Base-by-base conservation (phyloP, 176 grass and related monocot species). In the Triticum turgidum region DNA sequence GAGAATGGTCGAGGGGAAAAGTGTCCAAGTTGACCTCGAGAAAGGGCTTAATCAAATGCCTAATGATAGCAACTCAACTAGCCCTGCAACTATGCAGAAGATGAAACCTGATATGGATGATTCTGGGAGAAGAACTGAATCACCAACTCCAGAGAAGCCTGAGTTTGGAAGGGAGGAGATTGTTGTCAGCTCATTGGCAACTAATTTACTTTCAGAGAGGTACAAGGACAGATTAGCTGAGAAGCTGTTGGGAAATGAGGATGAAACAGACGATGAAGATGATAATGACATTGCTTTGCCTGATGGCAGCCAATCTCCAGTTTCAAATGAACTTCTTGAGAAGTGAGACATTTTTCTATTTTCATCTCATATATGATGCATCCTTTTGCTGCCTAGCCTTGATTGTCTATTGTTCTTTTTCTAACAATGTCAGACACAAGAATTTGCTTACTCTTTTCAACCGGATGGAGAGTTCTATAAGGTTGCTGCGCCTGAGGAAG, bases 381-480 rank as follows among this genome's bases (percentile, higher is more conserved):
- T 25, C 21, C 12, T 11, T 24, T 9, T 80, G 45, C 47, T 80
- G 24, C 62, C 21, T 80, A 52, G 20, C 21, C 81, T 44, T 87
- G 58, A 83, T 56, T 84, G 73, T 45, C 61, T 30, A 74, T 32
- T 9, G 4, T 92, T 58, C 56, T 79, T 71, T 85, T 80, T 90
- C 61, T 77, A 76, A 68, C 73, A 20, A 78, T 85, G 42, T 20
- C 56, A 99, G 97, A 7, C 90, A 86, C 76, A 88, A 78, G 54
- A 82, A 81, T 88, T 89, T 99, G 68, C 52, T 89, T 6, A 76
- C 91, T 79, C 87, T 96, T 80, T 99, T 99, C 80, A 93, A 88
- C 73, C 86, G 91, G 44, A 88, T 99, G 90, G 90, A 94, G 71
- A 94, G 82, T 88, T 96, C 97, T 61, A 94, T 90, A 90, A 94